phyloP scores from a whole-genome alignment of 441 rosid species.

The Pelargonium myrrhifolium region DNA sequence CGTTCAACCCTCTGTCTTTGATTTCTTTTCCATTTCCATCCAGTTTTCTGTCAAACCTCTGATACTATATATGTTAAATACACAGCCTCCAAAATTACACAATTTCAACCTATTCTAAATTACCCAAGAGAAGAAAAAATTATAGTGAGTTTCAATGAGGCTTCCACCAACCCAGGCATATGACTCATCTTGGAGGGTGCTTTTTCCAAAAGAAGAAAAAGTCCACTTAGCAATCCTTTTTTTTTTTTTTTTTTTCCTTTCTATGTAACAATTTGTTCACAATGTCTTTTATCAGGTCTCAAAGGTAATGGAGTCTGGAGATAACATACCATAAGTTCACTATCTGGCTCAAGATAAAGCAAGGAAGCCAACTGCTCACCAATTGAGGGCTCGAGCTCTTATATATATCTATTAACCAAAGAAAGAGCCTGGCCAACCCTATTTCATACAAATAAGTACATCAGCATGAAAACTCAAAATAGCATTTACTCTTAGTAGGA shows the following conservation, averaged over 20 bases:
- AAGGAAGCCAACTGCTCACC: conserved; percentile 92
- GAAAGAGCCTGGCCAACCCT: neutral
- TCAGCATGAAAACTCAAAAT: neutral
- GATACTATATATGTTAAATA: too few relatives aligned
- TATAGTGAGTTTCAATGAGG: neutral
- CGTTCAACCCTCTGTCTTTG: too few relatives aligned
- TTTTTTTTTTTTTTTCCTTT: too few relatives aligned
- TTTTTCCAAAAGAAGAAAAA: neutral
- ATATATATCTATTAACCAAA: neutral
- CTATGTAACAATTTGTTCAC: too few relatives aligned
- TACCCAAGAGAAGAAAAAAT: too few relatives aligned
- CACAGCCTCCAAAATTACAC: too few relatives aligned
- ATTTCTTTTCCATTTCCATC: too few relatives aligned
- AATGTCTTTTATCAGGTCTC: neutral
- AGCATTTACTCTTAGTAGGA: neutral
- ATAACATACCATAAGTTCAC: conserved; percentile 89
- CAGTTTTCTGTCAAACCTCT: too few relatives aligned
- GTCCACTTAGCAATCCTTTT: neutral
- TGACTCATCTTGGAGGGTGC: neutral
- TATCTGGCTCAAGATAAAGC: conserved; percentile 93
- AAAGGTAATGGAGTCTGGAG: conserved; percentile 4
- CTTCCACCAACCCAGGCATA: neutral
- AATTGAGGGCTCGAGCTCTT: conserved; percentile 50
- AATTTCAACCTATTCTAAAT: too few relatives aligned
- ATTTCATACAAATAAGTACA: too few relatives aligned